A percentile compares a stretch with the other conserved stretches of the same genome.
phyloP scores from a whole-genome alignment of 495 filamentous ascomycete species.

The Hyaloscypha variabilis region DNA sequence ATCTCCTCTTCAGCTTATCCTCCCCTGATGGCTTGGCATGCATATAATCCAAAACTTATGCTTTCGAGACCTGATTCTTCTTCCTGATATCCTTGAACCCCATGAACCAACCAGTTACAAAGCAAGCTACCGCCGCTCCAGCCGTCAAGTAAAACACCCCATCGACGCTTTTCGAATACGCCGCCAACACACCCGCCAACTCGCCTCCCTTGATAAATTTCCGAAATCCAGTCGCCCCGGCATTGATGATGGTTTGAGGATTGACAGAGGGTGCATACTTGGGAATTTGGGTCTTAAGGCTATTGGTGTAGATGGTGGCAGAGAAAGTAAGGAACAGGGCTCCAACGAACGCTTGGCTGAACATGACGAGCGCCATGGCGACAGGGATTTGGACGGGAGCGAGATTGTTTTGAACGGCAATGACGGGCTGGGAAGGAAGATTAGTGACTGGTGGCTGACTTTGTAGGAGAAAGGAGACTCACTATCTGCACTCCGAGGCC shows the following conservation, averaged over 20 bases:
- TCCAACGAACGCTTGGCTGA: slow-evolving; percentile 36
- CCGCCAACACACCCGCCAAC: slow-evolving; percentile 41
- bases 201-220: slow-evolving; percentile 34
- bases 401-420: slow-evolving; percentile 39
- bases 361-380: slow-evolving; percentile 36
- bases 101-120: slow-evolving; percentile 47
- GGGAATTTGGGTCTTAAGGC: slow-evolving; percentile 27
- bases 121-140: slow-evolving; percentile 32
- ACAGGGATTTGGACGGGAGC: slow-evolving; percentile 32
- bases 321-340: slow-evolving; percentile 38
- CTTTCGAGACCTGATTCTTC: slow-evolving; percentile 35
- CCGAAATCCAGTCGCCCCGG: slow-evolving; percentile 42
- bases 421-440: slow-evolving; percentile 24
- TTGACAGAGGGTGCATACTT: slow-evolving; percentile 36
- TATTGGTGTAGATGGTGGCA: slow-evolving; percentile 38
- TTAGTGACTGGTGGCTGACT: neutral
- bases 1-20: too few species aligned
- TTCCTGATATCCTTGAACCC: slow-evolving; percentile 56
- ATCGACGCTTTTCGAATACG: slow-evolving; percentile 44
- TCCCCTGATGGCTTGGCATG: too few species aligned
- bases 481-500: slow-evolving; percentile 21
- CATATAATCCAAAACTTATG: neutral
- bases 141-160: slow-evolving; percentile 40
- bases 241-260: slow-evolving; percentile 31
- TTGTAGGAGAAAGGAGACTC: neutral